Base-by-base conservation (phyloP, 495 filamentous ascomycete genomes). In the Sphaerosporella brunnea region DNA sequence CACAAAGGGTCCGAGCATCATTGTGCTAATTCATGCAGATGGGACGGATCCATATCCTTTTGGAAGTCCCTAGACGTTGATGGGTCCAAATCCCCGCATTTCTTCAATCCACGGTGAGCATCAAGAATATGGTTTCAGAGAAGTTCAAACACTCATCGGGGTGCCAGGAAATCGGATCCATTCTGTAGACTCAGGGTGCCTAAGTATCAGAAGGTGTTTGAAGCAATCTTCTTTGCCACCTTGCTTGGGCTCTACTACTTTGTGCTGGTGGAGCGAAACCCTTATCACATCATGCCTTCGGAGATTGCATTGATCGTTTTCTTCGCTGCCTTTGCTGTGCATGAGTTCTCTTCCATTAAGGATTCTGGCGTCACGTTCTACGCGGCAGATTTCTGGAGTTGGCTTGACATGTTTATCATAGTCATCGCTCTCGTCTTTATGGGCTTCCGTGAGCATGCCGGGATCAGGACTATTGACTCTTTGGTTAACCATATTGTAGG, bases 41-140 rank as follows among this genome's bases (percentile, higher is more conserved):
- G 88, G 88, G 77, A 77, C 37, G 88, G 87, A 18, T 76, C 86
- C 47, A 93, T 95, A 49, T 77, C 86, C 15, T 93, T 94, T 59
- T 96, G 87, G 86, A 80, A 93, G 51, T 75, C 68, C 30, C 65
- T 95, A 23, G 79, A 76, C 23, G 75, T 84, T 15, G 67, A 82
- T 54, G 78, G 82, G 0, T 75, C 64, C 24, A 96, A 94, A 59
- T 79, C 81, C 52, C 79, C 86, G 1, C 78, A 80, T 15, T 72
- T 84, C 40, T 93, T 92, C 64, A 85, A 83, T 60, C 71, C 74
- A 50, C 68, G n/a, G n/a, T n/a, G n/a, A n/a, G n/a, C 66, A 73
- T 73, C 53, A 54, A 54, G 34, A 47, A 24, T 21, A 11, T 45
- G 1, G 23, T 16, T 30, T 11, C 43, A 32, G 23, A 9, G 9